Conservation (phyloP, 192 early-diverging fungal species). For the Spizellomyces punctatus region DNA sequence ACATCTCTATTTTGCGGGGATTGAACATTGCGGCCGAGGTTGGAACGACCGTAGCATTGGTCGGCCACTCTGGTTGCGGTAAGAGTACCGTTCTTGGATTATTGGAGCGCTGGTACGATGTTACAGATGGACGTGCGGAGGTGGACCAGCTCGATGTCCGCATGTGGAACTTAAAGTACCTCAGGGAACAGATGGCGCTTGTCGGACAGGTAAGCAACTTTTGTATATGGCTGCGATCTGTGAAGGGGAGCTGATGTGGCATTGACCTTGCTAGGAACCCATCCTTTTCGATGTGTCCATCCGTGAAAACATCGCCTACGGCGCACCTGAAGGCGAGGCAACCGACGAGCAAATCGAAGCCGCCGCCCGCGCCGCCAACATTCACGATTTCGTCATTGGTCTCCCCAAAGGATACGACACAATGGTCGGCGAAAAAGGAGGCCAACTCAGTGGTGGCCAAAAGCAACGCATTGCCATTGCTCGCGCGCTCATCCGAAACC, state of each 20-base stretch:
- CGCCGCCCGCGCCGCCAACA: conserved; percentile 74
- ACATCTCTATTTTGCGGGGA: conserved; percentile 59
- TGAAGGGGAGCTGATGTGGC: too few relatives aligned
- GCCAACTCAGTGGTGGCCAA: conserved; percentile 55
- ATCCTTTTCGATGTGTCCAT: conserved; percentile 86
- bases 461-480: conserved; percentile 73
- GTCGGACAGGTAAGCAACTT: conserved; percentile 71
- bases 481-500: conserved; percentile 83
- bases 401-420: conserved; percentile 78
- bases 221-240: too few relatives aligned
- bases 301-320: conserved; percentile 85
- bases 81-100: conserved; percentile 66
- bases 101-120: conserved; percentile 85
- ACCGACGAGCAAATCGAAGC: conserved; percentile 67
- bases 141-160: conserved; percentile 66
- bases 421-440: conserved; percentile 51
- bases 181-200: conserved; percentile 77
- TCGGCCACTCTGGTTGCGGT: conserved; percentile 85
- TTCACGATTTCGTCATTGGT: conserved; percentile 67
- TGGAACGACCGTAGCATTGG: conserved; percentile 80
- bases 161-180: conserved; percentile 66
- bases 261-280: conserved; percentile 58
- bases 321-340: conserved; percentile 28
- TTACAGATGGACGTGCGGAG: conserved; percentile 54
- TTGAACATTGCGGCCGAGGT: conserved; percentile 47